Percentiles rank a stretch among this genome's conserved stretches.
phyloP scores from a whole-genome alignment of 2,329 filamentous ascomycete genomes.

The Penicillium corylophilum region DNA sequence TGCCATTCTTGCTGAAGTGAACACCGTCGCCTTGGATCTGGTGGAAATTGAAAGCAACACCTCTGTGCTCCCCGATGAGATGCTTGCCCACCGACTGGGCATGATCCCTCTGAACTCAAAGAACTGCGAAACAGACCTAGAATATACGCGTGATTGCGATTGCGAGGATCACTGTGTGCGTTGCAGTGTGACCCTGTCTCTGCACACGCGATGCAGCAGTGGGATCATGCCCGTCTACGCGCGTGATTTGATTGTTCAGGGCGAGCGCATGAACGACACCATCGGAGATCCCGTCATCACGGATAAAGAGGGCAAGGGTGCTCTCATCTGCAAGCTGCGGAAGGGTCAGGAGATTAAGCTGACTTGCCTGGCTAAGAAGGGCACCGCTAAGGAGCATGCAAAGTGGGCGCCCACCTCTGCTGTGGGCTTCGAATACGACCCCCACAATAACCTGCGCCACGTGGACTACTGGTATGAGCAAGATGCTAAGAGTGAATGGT shows the following conservation, averaged over 20 bases:
- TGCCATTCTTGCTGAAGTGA: constrained; percentile 88
- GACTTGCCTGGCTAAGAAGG: constrained; percentile 93
- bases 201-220: constrained; percentile 81
- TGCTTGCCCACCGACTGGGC: constrained; percentile 87
- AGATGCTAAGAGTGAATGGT: constrained; percentile 82
- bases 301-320: constrained; percentile 77
- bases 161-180: constrained; percentile 93
- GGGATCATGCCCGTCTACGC: constrained; percentile 95
- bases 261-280: constrained; percentile 67
- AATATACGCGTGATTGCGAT: constrained; percentile 91
- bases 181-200: constrained; percentile 79
- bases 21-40: constrained; percentile 90
- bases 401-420: constrained; percentile 95
- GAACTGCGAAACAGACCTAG: constrained; percentile 73
- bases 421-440: constrained; percentile 96
- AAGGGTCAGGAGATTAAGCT: constrained; percentile 87
- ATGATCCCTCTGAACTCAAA: constrained; percentile 84
- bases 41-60: constrained; percentile 92
- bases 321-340: constrained; percentile 85
- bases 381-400: constrained; percentile 96
- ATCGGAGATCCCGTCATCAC: constrained; percentile 80
- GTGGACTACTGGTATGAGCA: constrained; percentile 94
- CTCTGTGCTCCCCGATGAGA: constrained; percentile 94
- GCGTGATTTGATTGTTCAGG: constrained; percentile 75
- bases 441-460: constrained; percentile 91